Evolutionary conservation across 2,329 filamentous ascomycete genomes (phyloP).

Genomic region (Cladophialophora immunda): DNA sequence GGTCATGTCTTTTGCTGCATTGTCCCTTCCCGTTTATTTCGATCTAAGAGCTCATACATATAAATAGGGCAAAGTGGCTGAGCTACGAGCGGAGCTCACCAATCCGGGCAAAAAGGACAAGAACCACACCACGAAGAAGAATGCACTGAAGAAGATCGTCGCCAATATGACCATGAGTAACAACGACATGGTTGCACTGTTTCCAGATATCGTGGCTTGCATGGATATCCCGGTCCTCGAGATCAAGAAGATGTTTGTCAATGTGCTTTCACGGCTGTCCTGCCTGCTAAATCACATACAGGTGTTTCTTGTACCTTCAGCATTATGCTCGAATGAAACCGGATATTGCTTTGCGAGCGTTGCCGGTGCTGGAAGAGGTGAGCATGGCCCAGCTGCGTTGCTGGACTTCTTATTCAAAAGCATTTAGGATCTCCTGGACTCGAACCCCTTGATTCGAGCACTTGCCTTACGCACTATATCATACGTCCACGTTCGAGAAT

Average conservation of each 20-base stretch:
- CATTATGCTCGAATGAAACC: constrained; percentile 96
- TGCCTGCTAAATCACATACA: constrained; percentile 48
- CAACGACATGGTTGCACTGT: constrained; percentile 98
- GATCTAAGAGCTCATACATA: constrained; percentile 18
- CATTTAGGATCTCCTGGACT: constrained; percentile 85
- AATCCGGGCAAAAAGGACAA: constrained; percentile 98
- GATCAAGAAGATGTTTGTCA: constrained; percentile 95
- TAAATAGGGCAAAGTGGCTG: constrained; percentile 95
- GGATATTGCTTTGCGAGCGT: constrained; percentile 90
- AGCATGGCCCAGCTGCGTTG: constrained; percentile 40
- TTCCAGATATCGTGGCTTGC: constrained; percentile 92
- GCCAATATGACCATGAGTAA: constrained; percentile 99
- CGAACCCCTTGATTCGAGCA: constrained; percentile 89
- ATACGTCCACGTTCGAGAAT: constrained; percentile 95
- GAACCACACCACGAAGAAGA: constrained; percentile 93
- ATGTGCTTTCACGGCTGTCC: constrained; percentile 4
- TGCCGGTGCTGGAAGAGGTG: constrained; percentile 85
- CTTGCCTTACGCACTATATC: constrained; percentile 94
- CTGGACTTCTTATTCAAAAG: not conserved
- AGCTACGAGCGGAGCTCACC: constrained; percentile 92
- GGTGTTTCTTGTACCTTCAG: constrained; percentile 97
- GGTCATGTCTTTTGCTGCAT: not conserved
- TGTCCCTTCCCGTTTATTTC: constrained; percentile 1
- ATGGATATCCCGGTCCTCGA: constrained; percentile 95
- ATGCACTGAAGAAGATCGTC: constrained; percentile 98